Base-by-base conservation (phyloP, 768 basidiomycete species). In the Fomitopsis serialis region DNA sequence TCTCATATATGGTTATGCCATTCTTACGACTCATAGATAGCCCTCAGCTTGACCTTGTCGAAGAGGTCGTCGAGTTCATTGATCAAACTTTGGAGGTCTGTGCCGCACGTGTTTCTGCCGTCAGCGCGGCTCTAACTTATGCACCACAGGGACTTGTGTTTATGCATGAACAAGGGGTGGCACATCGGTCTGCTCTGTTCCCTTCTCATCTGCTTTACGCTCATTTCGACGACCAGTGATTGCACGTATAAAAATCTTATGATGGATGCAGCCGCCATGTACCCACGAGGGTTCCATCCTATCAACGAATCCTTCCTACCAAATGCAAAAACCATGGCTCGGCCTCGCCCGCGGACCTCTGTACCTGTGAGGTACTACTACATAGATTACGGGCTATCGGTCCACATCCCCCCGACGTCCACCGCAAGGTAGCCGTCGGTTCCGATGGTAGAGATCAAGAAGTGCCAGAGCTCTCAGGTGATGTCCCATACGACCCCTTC, bases 401-500 rank as follows among this genome's bases (percentile, higher is more conserved):
- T 45, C 2, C 44, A 37, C 35, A 54, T 48, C 23, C 54, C 45
- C 7, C 32, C 27, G 50, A 48, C 19, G 21, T 6, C 3, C 48
- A 56, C 7, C 47, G 29, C n/a, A 53, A 48, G n/a, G 36, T 54
- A 0, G 58, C 62, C 1, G 44, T 55, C 0, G 61, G 63, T 1
- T 42, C 51, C 2, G 3, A 29, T 1, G 45, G 60, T 0, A 58
- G 63, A 1, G 62, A 63, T 29, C 48, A 47, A 11, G 46, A 55
- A 2, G 59, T 63, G 0, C 66, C 68, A 0, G 68, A 69, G 25
- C 58, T 70, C 6, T 53, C 44, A 6, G 35, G 40, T 1, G 52
- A 48, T 1, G 34, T 52, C 2, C 63, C 68, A 0, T 67, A 65
- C 17, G 62, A 70, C 29, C 63, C 67, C n/a, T n/a, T n/a, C n/a